A percentile compares a stretch with the other conserved stretches of the same genome.
These are phyloP conservation scores for Leccinum pachyderme DNA, from an alignment of 1,284 basidiomycete species.

Conservation along the genomic window DNA sequence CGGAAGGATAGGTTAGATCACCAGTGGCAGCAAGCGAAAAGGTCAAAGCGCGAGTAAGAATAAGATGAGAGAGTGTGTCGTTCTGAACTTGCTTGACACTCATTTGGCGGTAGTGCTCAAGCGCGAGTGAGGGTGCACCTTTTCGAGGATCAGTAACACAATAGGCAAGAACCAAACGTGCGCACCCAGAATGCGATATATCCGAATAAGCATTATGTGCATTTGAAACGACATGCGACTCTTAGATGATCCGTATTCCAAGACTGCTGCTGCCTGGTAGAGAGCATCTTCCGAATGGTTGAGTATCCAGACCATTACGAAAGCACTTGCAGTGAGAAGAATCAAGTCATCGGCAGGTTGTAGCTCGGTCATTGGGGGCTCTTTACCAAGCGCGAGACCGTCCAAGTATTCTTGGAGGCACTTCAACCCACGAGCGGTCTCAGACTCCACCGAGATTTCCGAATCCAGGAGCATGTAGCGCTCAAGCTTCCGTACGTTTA, in stretches of 20 bases:
- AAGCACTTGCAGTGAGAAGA: constrained; percentile 67
- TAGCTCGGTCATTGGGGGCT: constrained; percentile 72
- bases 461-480: constrained; percentile 53
- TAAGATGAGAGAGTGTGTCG: constrained; percentile 80
- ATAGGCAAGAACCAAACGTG: constrained; percentile 3
- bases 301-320: constrained; percentile 63
- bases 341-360: constrained; percentile 87
- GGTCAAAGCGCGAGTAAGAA: constrained; percentile 74
- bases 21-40: constrained; percentile 73
- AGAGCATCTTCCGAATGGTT: constrained; percentile 56
- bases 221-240: constrained; percentile 79
- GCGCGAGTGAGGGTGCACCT: constrained; percentile 68
- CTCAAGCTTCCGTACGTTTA: constrained; percentile 72
- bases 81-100: constrained; percentile 80
- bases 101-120: constrained; percentile 76
- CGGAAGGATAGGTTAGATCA: constrained; percentile 66
- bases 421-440: constrained; percentile 47
- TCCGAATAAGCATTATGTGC: constrained; percentile 69
- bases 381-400: constrained; percentile 62
- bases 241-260: constrained; percentile 71
- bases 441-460: constrained; percentile 54
- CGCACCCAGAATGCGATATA: constrained; percentile 76
- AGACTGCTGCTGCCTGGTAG: constrained; percentile 57
- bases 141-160: constrained; percentile 3
- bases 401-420: constrained; percentile 63